Conservation (phyloP, 1,139 yeast species). For the Scheffersomyces illinoinensis region DNA sequence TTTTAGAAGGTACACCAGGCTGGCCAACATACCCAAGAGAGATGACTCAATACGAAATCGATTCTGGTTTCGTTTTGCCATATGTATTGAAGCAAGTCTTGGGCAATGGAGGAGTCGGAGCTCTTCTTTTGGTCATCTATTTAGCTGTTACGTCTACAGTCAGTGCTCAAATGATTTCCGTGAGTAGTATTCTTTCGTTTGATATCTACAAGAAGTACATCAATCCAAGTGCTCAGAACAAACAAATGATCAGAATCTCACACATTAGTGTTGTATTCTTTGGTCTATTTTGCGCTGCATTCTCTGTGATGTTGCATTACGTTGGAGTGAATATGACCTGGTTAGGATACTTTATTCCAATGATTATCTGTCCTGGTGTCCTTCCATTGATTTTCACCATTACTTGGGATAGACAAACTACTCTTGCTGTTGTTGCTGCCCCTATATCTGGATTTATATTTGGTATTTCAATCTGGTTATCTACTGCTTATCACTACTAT, state of each 20-base stretch:
- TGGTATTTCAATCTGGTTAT: constrained; percentile 27
- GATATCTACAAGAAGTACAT: constrained; percentile 32
- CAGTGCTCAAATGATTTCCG: constrained; percentile 33
- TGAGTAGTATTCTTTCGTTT: constrained; percentile 29
- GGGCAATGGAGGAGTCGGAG: constrained; percentile 32
- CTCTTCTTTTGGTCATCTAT: constrained; percentile 25
- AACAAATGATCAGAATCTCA: constrained; percentile 27
- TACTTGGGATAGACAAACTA: constrained; percentile 33
- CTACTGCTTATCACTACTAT: constrained; percentile 25
- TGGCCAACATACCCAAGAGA: constrained; percentile 33
- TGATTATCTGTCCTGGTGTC: constrained; percentile 38
- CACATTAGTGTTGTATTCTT: constrained; percentile 30
- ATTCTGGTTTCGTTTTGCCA: constrained; percentile 30
- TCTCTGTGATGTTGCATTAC: constrained; percentile 31
- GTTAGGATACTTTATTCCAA: constrained; percentile 35
- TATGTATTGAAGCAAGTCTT: constrained; percentile 26
- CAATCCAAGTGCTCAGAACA: constrained; percentile 25
- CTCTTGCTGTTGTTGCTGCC: constrained; percentile 26
- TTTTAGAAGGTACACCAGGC: constrained; percentile 21
- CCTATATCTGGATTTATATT: constrained; percentile 25
- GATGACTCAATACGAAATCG: constrained; percentile 25
- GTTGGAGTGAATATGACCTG: constrained; percentile 35
- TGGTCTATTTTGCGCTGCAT: constrained; percentile 31
- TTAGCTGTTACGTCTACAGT: constrained; percentile 35
- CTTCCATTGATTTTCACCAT: constrained; percentile 33